These are phyloP conservation scores for Lepidium didymum DNA, from an alignment of 345 rosid species.

Conservation along the genomic window DNA sequence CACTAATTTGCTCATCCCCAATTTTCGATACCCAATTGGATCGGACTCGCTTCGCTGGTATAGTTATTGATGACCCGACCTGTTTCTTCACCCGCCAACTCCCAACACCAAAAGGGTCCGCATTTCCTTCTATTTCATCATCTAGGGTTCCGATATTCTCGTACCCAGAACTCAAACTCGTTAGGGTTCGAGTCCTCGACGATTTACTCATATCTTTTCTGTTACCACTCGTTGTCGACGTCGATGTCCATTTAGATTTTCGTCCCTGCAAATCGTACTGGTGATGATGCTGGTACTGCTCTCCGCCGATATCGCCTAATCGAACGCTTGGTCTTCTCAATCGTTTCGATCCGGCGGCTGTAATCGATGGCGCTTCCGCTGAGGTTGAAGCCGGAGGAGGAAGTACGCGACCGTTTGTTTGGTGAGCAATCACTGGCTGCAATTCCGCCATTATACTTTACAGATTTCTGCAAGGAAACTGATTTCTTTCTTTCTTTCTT, in stretches of 20 bases:
- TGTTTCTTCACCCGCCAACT: slow-evolving; percentile 55
- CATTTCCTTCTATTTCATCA: background rate
- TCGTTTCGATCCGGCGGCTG: slow-evolving; percentile 61
- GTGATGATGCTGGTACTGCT: slow-evolving; percentile 33
- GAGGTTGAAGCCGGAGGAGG: slow-evolving; percentile 21
- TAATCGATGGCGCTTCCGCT: slow-evolving; percentile 31
- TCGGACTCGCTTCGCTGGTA: slow-evolving; percentile 43
- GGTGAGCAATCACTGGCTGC: slow-evolving; percentile 41
- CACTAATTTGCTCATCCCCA: slow-evolving; percentile 48
- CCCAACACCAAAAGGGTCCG: slow-evolving; percentile 51
- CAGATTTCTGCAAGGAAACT: background rate
- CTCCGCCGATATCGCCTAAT: slow-evolving; percentile 86
- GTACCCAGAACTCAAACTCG: slow-evolving; percentile 39
- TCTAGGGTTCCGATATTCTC: slow-evolving; percentile 49
- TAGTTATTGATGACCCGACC: slow-evolving; percentile 4
- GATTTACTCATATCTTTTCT: slow-evolving; percentile 11
- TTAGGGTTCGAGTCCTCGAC: slow-evolving; percentile 54
- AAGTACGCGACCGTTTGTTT: slow-evolving; percentile 38
- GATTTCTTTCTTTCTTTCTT: background rate
- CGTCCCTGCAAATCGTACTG: slow-evolving; percentile 46
- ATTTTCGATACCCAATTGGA: slow-evolving; percentile 59
- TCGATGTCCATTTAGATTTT: slow-evolving; percentile 31
- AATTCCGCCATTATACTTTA: slow-evolving; percentile 44
- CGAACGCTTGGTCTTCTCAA: slow-evolving; percentile 87
- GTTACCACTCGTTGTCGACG: slow-evolving; percentile 14